Evolutionary conservation across 768 basidiomycete genomes (phyloP).

Genomic region (Russula compacta): DNA sequence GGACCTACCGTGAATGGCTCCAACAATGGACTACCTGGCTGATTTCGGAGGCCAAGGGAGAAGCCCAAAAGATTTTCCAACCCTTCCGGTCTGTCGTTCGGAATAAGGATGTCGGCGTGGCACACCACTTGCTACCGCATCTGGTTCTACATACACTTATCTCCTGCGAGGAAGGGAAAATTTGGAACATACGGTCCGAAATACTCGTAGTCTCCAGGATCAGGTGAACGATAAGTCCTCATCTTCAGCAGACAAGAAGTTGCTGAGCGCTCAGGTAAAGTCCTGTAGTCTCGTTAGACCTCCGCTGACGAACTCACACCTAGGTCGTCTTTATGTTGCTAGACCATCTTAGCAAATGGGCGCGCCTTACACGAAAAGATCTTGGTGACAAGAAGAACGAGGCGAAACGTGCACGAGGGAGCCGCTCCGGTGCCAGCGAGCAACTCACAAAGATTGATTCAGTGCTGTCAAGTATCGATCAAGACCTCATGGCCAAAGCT

Average conservation of each 20-base stretch:
- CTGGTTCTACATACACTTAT: constrained; percentile 80
- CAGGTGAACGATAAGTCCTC: constrained; percentile 59
- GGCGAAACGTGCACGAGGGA: constrained; percentile 41
- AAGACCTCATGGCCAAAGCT: constrained; percentile 84
- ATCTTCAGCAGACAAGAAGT: constrained; percentile 66
- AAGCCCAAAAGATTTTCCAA: constrained; percentile 60
- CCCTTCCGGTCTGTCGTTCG: constrained; percentile 71
- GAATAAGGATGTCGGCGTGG: constrained; percentile 90
- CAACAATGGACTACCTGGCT: constrained; percentile 82
- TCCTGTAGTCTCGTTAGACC: not conserved
- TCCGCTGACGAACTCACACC: not conserved
- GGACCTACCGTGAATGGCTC: constrained; percentile 94
- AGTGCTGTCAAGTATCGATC: constrained; percentile 72
- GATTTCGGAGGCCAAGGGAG: constrained; percentile 53
- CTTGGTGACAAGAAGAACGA: constrained; percentile 38
- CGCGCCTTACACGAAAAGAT: constrained; percentile 66
- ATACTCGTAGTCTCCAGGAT: constrained; percentile 78
- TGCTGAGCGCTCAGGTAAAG: constrained; percentile 87
- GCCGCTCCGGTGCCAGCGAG: constrained; percentile 36
- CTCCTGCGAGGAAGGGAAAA: constrained; percentile 56
- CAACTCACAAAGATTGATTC: constrained; percentile 71
- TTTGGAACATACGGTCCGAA: constrained; percentile 61
- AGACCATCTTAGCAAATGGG: constrained; percentile 90
- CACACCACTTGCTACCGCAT: constrained; percentile 84
- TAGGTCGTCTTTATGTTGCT: constrained; percentile 91